Conservation (phyloP, 2,329 filamentous ascomycete species). For the Hymenotorrendiella dingleyae region DNA sequence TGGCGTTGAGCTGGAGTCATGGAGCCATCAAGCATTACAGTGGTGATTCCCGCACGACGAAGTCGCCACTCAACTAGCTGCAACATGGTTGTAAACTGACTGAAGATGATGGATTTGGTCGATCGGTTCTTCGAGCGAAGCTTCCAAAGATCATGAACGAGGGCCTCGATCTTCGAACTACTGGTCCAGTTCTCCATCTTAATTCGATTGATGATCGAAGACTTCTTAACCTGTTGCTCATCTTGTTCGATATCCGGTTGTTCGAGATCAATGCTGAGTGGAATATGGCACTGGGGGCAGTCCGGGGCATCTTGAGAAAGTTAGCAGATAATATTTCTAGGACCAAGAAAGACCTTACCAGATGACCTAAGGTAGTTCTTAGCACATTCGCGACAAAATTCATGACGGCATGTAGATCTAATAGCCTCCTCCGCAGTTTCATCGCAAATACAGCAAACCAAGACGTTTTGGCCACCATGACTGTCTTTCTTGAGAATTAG, state of each 20-base stretch:
- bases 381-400: slow-evolving; percentile 79
- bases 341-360: slow-evolving; percentile 43
- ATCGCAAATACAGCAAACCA: slow-evolving; percentile 93
- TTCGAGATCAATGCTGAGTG: slow-evolving; percentile 84
- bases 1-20: slow-evolving; percentile 95
- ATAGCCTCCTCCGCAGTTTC: slow-evolving; percentile 94
- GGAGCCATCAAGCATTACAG: slow-evolving; percentile 94
- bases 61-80: slow-evolving; percentile 96
- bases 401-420: slow-evolving; percentile 85
- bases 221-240: slow-evolving; percentile 81
- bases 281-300: slow-evolving; percentile 89
- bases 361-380: slow-evolving; percentile 76
- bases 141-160: slow-evolving; percentile 90
- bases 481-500: slow-evolving; percentile 83
- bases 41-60: slow-evolving; percentile 92
- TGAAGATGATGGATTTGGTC: slow-evolving; percentile 96
- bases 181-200: slow-evolving; percentile 99
- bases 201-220: slow-evolving; percentile 96
- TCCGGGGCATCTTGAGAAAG: slow-evolving; percentile 48
- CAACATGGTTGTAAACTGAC: slow-evolving; percentile 94
- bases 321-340: slow-evolving; percentile 7
- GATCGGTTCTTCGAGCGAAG: slow-evolving; percentile 88
- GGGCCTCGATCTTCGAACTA: slow-evolving; percentile 94
- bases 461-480: slow-evolving; percentile 80
- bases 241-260: slow-evolving; percentile 95